phyloP scores from a whole-genome alignment of 2,329 filamentous ascomycete genomes.

The Aaosphaeria pasadenensis region DNA sequence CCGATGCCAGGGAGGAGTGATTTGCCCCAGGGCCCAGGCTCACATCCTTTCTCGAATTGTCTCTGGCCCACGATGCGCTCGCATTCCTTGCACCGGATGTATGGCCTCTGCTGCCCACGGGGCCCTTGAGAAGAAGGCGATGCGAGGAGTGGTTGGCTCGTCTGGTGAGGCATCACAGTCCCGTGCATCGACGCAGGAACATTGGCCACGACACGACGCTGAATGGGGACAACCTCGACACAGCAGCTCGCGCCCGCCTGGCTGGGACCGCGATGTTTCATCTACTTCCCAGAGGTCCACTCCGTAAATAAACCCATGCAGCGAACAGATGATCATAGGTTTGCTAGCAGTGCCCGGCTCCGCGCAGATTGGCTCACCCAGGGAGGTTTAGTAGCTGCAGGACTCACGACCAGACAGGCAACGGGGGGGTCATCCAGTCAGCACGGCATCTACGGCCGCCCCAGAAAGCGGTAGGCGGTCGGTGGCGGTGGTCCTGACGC shows the following conservation, averaged over 20 bases:
- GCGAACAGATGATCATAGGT: slow-evolving; percentile 34
- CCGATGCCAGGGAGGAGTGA: slow-evolving; percentile 38
- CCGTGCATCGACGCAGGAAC: slow-evolving; percentile 43
- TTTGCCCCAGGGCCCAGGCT: slow-evolving; percentile 36
- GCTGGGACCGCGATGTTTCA: slow-evolving; percentile 38
- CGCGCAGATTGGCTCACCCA: slow-evolving; percentile 13
- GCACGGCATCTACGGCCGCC: slow-evolving; percentile 15
- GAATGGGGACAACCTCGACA: slow-evolving; percentile 31
- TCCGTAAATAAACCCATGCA: slow-evolving; percentile 30
- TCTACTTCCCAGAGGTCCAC: slow-evolving; percentile 29
- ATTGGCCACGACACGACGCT: slow-evolving; percentile 38
- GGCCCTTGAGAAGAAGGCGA: slow-evolving; percentile 17
- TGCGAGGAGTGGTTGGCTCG: slow-evolving; percentile 25
- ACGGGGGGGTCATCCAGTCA: slow-evolving; percentile 15
- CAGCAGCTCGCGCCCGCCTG: slow-evolving; percentile 28
- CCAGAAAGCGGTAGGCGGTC: slow-evolving; percentile 21
- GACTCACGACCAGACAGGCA: too few species aligned
- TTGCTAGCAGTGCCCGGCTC: slow-evolving; percentile 18
- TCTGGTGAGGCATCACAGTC: slow-evolving; percentile 28
- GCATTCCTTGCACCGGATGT: slow-evolving; percentile 39
- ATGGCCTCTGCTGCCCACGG: slow-evolving; percentile 21
- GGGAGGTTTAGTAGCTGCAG: slow-evolving; percentile 20
- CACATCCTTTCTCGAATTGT: slow-evolving; percentile 30
- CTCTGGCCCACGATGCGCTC: slow-evolving; percentile 31
- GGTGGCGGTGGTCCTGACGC: slow-evolving; percentile 14